Conservation (phyloP, 345 rosid species). For the Crucihimalaya himalaica region DNA sequence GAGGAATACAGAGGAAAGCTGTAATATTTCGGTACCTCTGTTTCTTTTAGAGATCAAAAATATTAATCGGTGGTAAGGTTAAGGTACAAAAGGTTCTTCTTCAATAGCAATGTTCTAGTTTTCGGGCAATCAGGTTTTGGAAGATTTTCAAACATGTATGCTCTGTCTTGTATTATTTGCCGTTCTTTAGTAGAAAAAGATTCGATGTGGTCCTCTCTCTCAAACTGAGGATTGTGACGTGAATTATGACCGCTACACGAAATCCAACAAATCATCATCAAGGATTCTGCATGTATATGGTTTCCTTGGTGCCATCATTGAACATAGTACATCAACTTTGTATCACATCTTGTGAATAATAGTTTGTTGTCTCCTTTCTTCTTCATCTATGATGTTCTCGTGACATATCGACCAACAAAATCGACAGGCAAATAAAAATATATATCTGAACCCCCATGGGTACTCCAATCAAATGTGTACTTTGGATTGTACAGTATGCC, state of each 20-base stretch:
- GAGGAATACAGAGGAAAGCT: neutral
- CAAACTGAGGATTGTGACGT: neutral
- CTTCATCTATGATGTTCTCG: neutral
- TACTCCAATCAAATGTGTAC: neutral
- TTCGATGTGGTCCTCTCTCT: neutral
- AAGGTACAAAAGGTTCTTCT: neutral
- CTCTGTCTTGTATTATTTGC: neutral
- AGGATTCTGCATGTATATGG: neutral
- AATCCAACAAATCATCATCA: neutral
- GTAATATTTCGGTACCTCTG: neutral
- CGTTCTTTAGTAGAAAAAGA: neutral
- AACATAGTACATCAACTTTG: neutral
- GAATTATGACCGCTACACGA: neutral
- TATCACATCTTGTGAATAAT: neutral
- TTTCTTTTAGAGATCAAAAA: neutral
- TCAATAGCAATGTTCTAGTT: neutral
- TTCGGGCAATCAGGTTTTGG: too few species aligned
- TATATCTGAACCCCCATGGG: too few species aligned
- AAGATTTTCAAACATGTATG: too few species aligned
- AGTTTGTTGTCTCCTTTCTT: neutral
- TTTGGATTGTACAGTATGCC: too few species aligned
- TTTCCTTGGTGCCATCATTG: constrained; percentile 2
- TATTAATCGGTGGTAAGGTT: neutral
- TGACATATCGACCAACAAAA: neutral
- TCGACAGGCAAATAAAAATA: neutral